Evolutionary conservation across 805 yeast species (phyloP).

Genomic region (Metschnikowia bowlesiae): DNA sequence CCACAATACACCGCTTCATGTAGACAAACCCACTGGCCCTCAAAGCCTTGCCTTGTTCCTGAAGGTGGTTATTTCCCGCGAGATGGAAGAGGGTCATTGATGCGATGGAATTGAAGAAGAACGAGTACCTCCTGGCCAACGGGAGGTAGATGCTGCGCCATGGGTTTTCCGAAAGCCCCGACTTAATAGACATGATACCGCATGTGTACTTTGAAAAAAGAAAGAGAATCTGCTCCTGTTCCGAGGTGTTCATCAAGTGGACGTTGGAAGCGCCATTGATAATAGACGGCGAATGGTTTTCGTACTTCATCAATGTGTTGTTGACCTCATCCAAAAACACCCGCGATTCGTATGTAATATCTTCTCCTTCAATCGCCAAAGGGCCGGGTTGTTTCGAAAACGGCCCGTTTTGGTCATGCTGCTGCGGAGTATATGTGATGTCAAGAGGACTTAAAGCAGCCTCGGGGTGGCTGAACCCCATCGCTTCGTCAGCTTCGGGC

Average conservation of each 20-base stretch:
- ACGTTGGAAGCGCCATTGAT: conserved; percentile 3
- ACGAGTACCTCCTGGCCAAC: conserved; percentile 49
- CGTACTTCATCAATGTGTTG: conserved; percentile 6
- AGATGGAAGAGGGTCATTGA: conserved; percentile 64
- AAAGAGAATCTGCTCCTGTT: conserved; percentile 33
- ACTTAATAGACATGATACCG: conserved; percentile 55
- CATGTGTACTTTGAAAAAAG: conserved; percentile 36
- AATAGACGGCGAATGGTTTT: conserved; percentile 12
- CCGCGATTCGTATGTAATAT: not conserved
- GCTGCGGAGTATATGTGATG: not conserved
- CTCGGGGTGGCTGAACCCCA: conserved; percentile 11
- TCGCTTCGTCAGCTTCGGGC: conserved; percentile 6
- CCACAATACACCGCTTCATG: conserved; percentile 58
- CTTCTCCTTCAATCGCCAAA: not conserved
- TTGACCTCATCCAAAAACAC: conserved; percentile 1
- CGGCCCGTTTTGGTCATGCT: not conserved
- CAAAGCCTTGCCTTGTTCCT: conserved; percentile 41
- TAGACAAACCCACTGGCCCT: conserved; percentile 49
- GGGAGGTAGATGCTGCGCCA: conserved; percentile 61
- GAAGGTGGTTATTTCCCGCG: conserved; percentile 33
- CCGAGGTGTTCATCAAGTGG: conserved; percentile 23
- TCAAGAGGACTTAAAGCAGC: conserved; percentile 26
- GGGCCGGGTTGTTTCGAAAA: not conserved
- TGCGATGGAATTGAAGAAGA: conserved; percentile 57
- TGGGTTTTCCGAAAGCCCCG: conserved; percentile 63